phyloP scores from a whole-genome alignment of 164 flowering plant species.

The Chimonanthus praecox region DNA sequence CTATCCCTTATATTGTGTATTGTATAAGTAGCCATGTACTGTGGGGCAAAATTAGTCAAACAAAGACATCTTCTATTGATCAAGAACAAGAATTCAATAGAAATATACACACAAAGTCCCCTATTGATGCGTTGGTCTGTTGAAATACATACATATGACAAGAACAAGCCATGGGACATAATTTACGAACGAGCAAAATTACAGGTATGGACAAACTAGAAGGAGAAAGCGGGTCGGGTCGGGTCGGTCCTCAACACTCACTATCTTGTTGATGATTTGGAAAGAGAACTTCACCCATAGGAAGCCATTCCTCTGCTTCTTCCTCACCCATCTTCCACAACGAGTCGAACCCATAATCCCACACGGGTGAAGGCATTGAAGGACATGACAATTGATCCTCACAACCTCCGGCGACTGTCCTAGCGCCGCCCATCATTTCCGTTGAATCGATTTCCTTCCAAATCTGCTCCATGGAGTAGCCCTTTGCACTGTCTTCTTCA shows the following conservation, averaged over 20 bases:
- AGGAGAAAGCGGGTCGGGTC: slow-evolving; percentile 4
- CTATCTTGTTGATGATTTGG: slow-evolving; percentile 22
- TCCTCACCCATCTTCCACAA: slow-evolving; percentile 63
- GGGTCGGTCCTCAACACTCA: slow-evolving; percentile 18
- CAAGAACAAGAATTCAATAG: too few species aligned
- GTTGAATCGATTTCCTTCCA: slow-evolving; percentile 73
- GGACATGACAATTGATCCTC: slow-evolving; percentile 33
- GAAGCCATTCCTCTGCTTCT: slow-evolving; percentile 37
- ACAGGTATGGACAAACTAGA: slow-evolving; percentile 25
- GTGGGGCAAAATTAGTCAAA: too few species aligned
- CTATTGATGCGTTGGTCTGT: too few species aligned
- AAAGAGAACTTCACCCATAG: slow-evolving; percentile 28
- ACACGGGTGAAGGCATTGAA: slow-evolving; percentile 51
- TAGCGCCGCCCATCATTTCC: slow-evolving; percentile 17
- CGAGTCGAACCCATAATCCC: slow-evolving; percentile 58
- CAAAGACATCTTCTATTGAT: too few species aligned
- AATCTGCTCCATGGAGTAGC: slow-evolving; percentile 82
- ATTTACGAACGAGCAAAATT: slow-evolving; percentile 8
- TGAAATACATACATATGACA: neutral
- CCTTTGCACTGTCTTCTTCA: slow-evolving; percentile 25
- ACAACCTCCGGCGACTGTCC: slow-evolving; percentile 20
- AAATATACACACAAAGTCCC: too few species aligned
- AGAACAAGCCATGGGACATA: slow-evolving; percentile 18
- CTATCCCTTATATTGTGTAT: too few species aligned
- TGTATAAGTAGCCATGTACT: too few species aligned